phyloP scores from a whole-genome alignment of 208 protist species.

The Acanthamoeba royreba region DNA sequence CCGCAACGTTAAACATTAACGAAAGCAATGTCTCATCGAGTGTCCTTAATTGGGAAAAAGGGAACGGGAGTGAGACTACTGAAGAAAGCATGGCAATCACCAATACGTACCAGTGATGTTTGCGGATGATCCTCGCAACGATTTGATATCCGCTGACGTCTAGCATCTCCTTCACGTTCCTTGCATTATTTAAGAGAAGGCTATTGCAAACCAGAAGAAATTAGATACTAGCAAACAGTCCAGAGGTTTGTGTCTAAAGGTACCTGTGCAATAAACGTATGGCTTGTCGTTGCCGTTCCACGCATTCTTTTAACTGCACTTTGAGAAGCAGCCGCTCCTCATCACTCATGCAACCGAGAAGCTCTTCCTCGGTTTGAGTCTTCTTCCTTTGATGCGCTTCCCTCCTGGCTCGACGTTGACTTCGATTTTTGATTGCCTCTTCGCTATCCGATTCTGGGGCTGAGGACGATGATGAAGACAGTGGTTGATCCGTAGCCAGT shows the following conservation, averaged over 20 bases:
- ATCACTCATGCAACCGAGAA: neutral
- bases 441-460: neutral
- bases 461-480: neutral
- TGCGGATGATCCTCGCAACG: constrained; percentile 6
- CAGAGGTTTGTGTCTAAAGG: too few relatives aligned
- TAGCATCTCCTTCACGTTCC: constrained; percentile 16
- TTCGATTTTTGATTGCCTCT: neutral
- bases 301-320: neutral
- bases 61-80: neutral
- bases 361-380: neutral
- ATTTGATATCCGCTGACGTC: constrained; percentile 16
- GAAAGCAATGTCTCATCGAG: constrained; percentile 1
- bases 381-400: too few relatives aligned
- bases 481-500: neutral
- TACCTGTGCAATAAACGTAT: neutral
- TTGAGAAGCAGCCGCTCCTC: neutral
- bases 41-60: neutral
- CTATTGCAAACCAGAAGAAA: neutral
- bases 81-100: neutral
- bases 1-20: constrained; percentile 23
- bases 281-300: neutral
- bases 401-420: neutral
- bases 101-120: neutral
- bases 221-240: too few relatives aligned
- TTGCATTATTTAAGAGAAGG: constrained; percentile 9